phyloP scores from a whole-genome alignment of 495 filamentous ascomycete genomes.

The Aspergillus kassunensis region DNA sequence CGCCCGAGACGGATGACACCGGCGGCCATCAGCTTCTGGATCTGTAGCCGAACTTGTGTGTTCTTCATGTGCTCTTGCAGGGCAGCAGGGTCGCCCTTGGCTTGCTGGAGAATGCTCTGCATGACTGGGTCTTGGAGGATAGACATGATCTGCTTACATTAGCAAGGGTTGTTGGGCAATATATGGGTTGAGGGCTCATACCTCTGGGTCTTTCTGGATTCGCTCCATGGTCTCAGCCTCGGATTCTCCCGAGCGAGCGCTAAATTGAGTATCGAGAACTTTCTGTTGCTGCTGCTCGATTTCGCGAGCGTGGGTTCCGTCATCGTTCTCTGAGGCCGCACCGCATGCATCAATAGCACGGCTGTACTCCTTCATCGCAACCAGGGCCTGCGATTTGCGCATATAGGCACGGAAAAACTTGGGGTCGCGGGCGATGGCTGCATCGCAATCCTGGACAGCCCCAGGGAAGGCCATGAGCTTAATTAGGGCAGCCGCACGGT shows the following conservation, averaged over 20 bases:
- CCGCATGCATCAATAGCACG: slow-evolving; percentile 86
- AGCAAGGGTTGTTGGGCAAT: slow-evolving; percentile 20
- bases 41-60: slow-evolving; percentile 71
- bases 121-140: slow-evolving; percentile 95
- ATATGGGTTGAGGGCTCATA: slow-evolving; percentile 39
- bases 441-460: slow-evolving; percentile 88
- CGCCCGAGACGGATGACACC: slow-evolving; percentile 84
- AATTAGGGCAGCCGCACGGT: slow-evolving; percentile 93
- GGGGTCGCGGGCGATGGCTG: slow-evolving; percentile 82
- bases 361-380: slow-evolving; percentile 96
- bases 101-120: slow-evolving; percentile 95
- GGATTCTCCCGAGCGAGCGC: slow-evolving; percentile 85
- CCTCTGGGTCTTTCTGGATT: slow-evolving; percentile 88
- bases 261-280: slow-evolving; percentile 86
- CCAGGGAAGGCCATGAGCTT: slow-evolving; percentile 94
- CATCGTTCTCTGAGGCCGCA: slow-evolving; percentile 75
- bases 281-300: slow-evolving; percentile 94
- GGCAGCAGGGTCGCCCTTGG: slow-evolving; percentile 86
- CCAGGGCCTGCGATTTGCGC: slow-evolving; percentile 87
- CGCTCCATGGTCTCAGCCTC: slow-evolving; percentile 94
- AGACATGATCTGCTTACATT: slow-evolving; percentile 65
- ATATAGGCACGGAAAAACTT: slow-evolving; percentile 95
- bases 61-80: slow-evolving; percentile 97
- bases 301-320: slow-evolving; percentile 74
- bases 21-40: slow-evolving; percentile 87